Evolutionary conservation across 257 asterid species (phyloP), one percentile per base, ranked within the genome.

Genomic region (Echites panduratus): DNA sequence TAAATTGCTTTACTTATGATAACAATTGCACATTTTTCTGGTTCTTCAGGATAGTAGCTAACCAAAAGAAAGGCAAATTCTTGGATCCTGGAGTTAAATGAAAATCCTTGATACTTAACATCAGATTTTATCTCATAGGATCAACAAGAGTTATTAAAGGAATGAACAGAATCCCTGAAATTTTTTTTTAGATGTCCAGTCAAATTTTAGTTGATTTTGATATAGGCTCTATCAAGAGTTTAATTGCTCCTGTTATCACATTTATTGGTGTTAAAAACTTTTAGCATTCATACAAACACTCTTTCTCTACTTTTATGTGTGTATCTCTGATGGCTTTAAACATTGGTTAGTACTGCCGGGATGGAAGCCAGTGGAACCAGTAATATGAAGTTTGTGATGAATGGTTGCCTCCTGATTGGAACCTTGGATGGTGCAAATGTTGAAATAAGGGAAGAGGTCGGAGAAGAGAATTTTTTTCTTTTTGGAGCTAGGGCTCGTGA

Each of bases 291-390:
- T 12, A 41, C 53, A 20, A 45, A 47, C 44, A 67, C 40, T 27
- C 41, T 32, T 32, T 3, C 38, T 32, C 38, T 32, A 32, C 3
- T 32, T 32, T 32, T 45, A 9, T 16, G 32, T 13, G 66, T 66
- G 29, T 77, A 27, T 65, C 69, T 63, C 49, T 2, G 27, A 22
- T 41, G 40, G 5, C 47, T 59, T 62, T 35, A 7, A 22, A 48
- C 56, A 20, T 26, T 68, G 53, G 14, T 47, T 40, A 87, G 93
- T 65, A 87, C 89, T 74, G 93, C 93, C 67, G 93, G 93, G 72
- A 85, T 85, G 90, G 93, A 87, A 76, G 93, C 93, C 9, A 85
- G 90, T 74, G 93, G 93, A 59, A 87, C 93, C 50, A 85, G 93
- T 85, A 85, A 85, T 73, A 85, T 87, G 93, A 87, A 85, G 63